Evolutionary conservation across 2,329 filamentous ascomycete genomes (phyloP).

Genomic region (Pseudogymnoascus sp.): DNA sequence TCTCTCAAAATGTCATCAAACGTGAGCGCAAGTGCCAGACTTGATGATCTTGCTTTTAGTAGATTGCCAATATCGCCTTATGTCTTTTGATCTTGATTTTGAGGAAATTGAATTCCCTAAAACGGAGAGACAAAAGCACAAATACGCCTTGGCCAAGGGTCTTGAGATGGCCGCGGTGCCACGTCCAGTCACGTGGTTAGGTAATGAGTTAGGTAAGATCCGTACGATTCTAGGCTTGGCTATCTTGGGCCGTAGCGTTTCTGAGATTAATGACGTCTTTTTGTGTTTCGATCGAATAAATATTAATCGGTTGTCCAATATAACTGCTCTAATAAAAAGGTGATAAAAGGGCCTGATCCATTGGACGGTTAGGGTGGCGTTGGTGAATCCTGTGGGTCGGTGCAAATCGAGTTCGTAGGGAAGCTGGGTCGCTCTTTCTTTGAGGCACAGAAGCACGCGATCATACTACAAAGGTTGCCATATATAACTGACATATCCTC

Average conservation of each 20-base stretch:
- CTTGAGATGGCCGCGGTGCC: neutral
- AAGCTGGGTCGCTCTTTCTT: neutral
- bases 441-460: neutral
- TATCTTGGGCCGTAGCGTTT: neutral
- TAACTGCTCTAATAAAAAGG: slow-evolving; percentile 9
- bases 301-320: slow-evolving; percentile 1
- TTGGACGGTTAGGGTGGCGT: neutral
- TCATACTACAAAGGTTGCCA: neutral
- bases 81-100: neutral
- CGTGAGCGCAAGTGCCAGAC: neutral
- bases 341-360: neutral
- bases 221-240: slow-evolving; percentile 3
- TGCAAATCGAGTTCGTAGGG: neutral
- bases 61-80: slow-evolving; percentile 1
- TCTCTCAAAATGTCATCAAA: neutral
- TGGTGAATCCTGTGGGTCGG: neutral
- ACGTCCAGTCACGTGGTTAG: neutral
- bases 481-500: neutral
- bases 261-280: slow-evolving; percentile 7
- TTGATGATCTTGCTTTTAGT: neutral
- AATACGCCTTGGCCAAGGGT: neutral
- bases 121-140: neutral
- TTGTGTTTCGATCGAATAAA: neutral
- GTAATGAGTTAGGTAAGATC: slow-evolving; percentile 6
- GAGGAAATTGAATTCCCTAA: neutral